A percentile compares a stretch with the other conserved stretches of the same genome.
Evolutionary conservation across 495 filamentous ascomycete species (phyloP).

Genomic region (Hypomontagnella monticulosa): DNA sequence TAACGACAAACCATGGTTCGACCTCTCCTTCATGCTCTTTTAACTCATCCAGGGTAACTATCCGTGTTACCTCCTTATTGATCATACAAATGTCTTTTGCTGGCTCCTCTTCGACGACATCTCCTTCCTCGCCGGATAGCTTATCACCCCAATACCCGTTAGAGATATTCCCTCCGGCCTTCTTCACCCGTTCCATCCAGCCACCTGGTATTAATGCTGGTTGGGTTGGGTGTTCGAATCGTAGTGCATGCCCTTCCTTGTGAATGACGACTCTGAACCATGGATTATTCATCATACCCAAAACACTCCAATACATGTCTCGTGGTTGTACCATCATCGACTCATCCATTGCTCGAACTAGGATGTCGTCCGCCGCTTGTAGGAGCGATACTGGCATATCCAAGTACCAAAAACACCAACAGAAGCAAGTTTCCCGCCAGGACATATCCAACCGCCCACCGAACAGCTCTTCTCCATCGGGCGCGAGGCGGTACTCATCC

Average conservation of each 20-base stretch:
- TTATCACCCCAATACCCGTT: conserved; percentile 92
- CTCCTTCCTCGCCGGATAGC: conserved; percentile 64
- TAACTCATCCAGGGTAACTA: conserved; percentile 77
- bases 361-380: conserved; percentile 71
- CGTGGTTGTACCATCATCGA: conserved; percentile 85
- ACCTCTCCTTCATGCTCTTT: conserved; percentile 71
- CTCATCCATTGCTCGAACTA: conserved; percentile 93
- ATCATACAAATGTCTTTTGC: conserved; percentile 82
- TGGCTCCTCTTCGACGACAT: conserved; percentile 48
- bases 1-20: conserved; percentile 90
- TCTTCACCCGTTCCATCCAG: conserved; percentile 98
- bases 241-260: conserved; percentile 71
- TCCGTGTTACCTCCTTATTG: conserved; percentile 69
- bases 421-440: conserved; percentile 84
- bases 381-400: conserved; percentile 73
- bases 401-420: conserved; percentile 94
- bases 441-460: conserved; percentile 85
- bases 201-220: conserved; percentile 82
- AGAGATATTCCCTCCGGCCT: conserved; percentile 78
- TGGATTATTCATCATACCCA: conserved; percentile 99
- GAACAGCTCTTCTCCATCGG: conserved; percentile 70
- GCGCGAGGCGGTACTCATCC: conserved; percentile 79
- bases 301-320: conserved; percentile 97
- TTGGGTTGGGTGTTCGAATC: conserved; percentile 92
- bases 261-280: conserved; percentile 89